phyloP scores from a whole-genome alignment of 768 basidiomycete species.

The Rhodotorula graminis region DNA sequence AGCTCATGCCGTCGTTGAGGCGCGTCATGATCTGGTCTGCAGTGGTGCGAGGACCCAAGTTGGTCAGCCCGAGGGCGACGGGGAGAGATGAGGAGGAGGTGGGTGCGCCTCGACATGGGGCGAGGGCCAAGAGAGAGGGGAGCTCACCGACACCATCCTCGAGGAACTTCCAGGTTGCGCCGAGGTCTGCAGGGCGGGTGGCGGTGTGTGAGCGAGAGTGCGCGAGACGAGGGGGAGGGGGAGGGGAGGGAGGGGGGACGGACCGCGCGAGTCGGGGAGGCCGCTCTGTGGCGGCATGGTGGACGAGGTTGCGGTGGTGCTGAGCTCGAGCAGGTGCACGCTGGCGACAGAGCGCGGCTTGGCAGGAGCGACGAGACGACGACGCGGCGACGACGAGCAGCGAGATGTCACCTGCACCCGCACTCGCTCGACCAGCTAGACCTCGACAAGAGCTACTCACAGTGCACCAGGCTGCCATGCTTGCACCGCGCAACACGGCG shows the following conservation, averaged over 20 bases:
- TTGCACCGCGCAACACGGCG: not conserved
- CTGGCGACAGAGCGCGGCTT: not conserved
- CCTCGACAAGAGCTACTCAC: too few species aligned
- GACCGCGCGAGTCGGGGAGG: constrained; percentile 2
- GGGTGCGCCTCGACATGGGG: too few species aligned
- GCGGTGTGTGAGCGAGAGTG: not conserved
- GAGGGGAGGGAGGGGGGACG: too few species aligned
- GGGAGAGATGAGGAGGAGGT: not conserved
- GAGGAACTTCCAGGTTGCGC: constrained; percentile 81
- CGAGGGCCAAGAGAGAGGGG: not conserved
- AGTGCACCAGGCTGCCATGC: not conserved
- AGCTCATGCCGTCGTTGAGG: constrained; percentile 41
- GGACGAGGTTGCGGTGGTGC: not conserved
- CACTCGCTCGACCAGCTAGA: too few species aligned
- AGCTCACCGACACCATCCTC: constrained; percentile 57
- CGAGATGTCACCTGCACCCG: too few species aligned
- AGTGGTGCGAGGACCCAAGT: not conserved
- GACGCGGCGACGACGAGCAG: not conserved
- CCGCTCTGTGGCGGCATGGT: not conserved
- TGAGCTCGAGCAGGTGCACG: not conserved
- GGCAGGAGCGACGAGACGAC: not conserved
- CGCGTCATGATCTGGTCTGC: constrained; percentile 42
- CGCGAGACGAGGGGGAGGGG: not conserved
- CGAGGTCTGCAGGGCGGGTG: constrained; percentile 53
- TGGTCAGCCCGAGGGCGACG: not conserved